Evolutionary conservation across 2,329 filamentous ascomycete species (phyloP), one percentile per base, ranked within the genome.

Genomic region (Penicillium concentricum): DNA sequence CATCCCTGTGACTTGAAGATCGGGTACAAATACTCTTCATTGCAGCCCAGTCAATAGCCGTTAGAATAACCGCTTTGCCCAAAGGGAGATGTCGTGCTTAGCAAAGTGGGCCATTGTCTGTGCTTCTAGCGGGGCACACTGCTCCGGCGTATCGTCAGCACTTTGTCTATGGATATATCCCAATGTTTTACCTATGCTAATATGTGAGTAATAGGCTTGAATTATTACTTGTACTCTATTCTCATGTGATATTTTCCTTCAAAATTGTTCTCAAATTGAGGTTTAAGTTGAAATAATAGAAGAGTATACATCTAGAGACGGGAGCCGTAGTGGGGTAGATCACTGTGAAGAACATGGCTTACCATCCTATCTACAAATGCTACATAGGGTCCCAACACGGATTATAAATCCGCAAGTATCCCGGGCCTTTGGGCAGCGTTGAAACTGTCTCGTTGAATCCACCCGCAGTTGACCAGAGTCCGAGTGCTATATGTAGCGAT

Each of bases 41-140:
- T 30, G 1, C 4, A 18, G 42, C 30, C 7, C 28, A 20, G 18
- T 59, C 59, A 53, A 59, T 57, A 57, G 60, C 60, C 54, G 56
- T 41, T 39, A 47, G 20, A 32, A 57, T 55, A 56, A 24, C 56
- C 56, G 58, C 51, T 56, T 34, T 51, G n/a, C 48, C 48, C 44
- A 37, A 49, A 47, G 13, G 34, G 15, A 24, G 12, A 43, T 48
- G 18, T 35, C 34, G 43, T 34, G 35, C 42, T 32, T 44, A n/a
- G 32, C 12, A 41, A 48, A 49, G 51, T 32, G 51, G 51, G 51
- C 44, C 43, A 28, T 18, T 38, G 24, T 49, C 35, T 20, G 44
- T 49, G 44, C 44, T 49, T 9, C 16, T 49, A 46, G 50, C 51
- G 51, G 51, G 51, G 51, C 51, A 54, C 51, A 28, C 51, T 54